These are phyloP conservation scores for Penicillium decumbens DNA, from an alignment of 2,329 filamentous ascomycete species.

Conservation along the genomic window DNA sequence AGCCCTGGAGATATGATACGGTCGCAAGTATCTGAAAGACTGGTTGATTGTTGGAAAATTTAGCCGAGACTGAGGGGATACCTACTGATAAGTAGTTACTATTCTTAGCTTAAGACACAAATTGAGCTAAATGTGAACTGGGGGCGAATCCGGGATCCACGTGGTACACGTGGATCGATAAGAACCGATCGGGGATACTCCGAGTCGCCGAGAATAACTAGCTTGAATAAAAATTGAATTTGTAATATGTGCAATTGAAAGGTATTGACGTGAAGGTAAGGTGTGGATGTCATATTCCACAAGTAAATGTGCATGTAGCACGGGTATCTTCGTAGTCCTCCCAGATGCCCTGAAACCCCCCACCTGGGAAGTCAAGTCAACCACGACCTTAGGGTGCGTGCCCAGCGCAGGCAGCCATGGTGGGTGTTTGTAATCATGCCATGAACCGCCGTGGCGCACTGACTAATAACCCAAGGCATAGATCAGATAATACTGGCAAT, in stretches of 20 bases:
- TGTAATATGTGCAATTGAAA: background rate
- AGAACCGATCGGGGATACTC: too few relatives aligned
- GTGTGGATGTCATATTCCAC: background rate
- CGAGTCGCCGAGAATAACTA: background rate
- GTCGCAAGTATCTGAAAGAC: too few relatives aligned
- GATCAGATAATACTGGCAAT: conserved; percentile 45
- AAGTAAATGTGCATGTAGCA: background rate
- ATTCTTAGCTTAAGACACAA: conserved; percentile 3
- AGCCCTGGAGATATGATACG: too few relatives aligned
- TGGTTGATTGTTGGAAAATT: background rate
- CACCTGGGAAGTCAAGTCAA: background rate
- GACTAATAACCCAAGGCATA: too few relatives aligned
- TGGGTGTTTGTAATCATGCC: background rate
- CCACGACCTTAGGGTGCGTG: background rate
- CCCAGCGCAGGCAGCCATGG: background rate
- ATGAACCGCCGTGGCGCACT: background rate
- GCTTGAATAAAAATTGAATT: background rate
- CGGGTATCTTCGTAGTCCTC: background rate
- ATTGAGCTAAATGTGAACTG: conserved; percentile 2
- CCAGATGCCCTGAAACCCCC: too few relatives aligned
- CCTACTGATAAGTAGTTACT: background rate
- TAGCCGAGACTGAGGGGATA: background rate
- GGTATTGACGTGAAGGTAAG: background rate
- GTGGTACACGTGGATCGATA: too few relatives aligned
- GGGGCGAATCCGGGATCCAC: too few relatives aligned